Base-by-base conservation (phyloP, 1,284 basidiomycete species). In the Vanrija sp. region DNA sequence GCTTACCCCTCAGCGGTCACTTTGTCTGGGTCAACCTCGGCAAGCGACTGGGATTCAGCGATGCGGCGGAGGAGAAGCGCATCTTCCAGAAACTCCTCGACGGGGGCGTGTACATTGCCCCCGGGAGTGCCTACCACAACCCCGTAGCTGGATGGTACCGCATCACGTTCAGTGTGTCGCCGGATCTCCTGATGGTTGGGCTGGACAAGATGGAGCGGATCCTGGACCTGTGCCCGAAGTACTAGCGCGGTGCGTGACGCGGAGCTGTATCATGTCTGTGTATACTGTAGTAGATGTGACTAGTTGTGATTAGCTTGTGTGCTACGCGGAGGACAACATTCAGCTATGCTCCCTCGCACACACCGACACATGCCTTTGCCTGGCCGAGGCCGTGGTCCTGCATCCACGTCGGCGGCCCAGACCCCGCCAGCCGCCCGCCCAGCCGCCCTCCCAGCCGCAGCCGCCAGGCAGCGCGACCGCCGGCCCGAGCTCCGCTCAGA, bases 21-120 rank as follows among this genome's bases (percentile, higher is more conserved):
- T 77, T 74, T 59, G 61, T 70, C 19, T 75, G 73, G 73, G 70
- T 74, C 44, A 63, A 75, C 49, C 52, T 76, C 4, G 73, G 71
- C 14, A 58, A 42, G 3, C 52, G 57, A 14, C 52, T 77, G 8
- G 71, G 66, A 2, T 74, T 71, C 60, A 48, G 48, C 23, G 67
- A 68, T 23, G 62, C 61, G 0, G 53, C 43, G 9, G 66, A 66
- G 54, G 74, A 76, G 64, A 73, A 72, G 62, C 62, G 58, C 44
- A 64, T 75, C 14, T 77, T 77, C 61, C 72, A 75, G 60, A 60
- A 52, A 23, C 57, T 75, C 28, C 64, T 77, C 10, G 73, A 75
- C 45, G 68, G 68, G 23, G 71, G 74, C 14, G 72, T 77, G 14
- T 77, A 77, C 48, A 68, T 75, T 34, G 71, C 70, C 5, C 72